Evolutionary conservation across 2,329 filamentous ascomycete genomes (phyloP).

Genomic region (Aspergillus awamori): DNA sequence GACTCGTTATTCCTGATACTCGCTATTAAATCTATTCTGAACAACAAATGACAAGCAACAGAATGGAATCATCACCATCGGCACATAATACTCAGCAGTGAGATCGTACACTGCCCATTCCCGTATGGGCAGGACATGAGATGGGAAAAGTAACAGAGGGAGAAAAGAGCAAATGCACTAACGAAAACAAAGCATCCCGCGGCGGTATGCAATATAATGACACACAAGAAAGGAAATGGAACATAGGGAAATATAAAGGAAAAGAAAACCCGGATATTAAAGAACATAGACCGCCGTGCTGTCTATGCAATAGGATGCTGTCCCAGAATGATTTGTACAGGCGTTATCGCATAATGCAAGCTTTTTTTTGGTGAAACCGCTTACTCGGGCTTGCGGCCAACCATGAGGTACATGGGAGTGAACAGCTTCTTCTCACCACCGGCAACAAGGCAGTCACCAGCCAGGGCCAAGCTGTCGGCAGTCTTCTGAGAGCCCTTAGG

Average conservation of each 20-base stretch:
- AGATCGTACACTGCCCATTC: conserved; percentile 17
- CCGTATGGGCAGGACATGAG: conserved; percentile 16
- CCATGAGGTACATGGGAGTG: conserved; percentile 98
- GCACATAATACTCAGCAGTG: conserved; percentile 21
- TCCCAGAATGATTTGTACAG: conserved; percentile 19
- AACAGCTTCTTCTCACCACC: conserved; percentile 90
- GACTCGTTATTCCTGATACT: conserved; percentile 3
- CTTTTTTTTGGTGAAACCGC: conserved; percentile 2
- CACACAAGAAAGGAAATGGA: conserved; percentile 13
- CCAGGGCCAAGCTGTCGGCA: conserved; percentile 81
- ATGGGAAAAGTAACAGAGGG: conserved; percentile 11
- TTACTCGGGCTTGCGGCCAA: conserved; percentile 77
- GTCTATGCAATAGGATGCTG: conserved; percentile 19
- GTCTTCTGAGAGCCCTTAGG: conserved; percentile 90
- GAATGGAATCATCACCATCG: conserved; percentile 22
- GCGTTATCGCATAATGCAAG: conserved; percentile 13
- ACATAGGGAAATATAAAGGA: conserved; percentile 7
- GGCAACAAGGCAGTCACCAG: conserved; percentile 82
- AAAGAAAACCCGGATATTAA: conserved; percentile 20
- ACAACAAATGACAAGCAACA: conserved; percentile 2
- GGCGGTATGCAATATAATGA: conserved; percentile 26
- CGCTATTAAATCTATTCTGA: conserved; percentile 6
- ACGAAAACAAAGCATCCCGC: conserved; percentile 17
- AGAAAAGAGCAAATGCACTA: background rate
- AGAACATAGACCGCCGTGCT: conserved; percentile 24